Conservation (phyloP, 345 rosid genomes). For the Lagerstroemia speciosa region DNA sequence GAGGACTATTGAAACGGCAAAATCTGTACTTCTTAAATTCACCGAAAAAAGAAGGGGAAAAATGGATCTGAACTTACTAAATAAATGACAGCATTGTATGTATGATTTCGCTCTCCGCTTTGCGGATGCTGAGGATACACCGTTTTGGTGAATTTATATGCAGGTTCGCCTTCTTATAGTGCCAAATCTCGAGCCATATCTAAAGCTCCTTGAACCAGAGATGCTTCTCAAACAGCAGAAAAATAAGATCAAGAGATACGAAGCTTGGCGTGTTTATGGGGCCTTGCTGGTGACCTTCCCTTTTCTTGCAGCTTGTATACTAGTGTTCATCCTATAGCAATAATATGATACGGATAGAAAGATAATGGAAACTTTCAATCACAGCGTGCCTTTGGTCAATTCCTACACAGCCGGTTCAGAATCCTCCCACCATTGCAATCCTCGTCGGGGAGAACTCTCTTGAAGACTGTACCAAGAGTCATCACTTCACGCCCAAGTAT, state of each 20-base stretch:
- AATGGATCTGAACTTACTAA: neutral
- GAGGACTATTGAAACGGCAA: neutral
- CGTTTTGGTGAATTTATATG: neutral
- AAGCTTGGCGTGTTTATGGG: conserved; percentile 92
- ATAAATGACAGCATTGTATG: neutral
- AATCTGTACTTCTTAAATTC: neutral
- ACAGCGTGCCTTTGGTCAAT: conserved; percentile 74
- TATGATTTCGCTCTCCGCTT: neutral
- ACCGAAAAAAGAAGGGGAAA: neutral
- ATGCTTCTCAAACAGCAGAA: conserved; percentile 74
- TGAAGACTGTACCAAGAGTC: conserved; percentile 43
- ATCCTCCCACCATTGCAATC: conserved; percentile 60
- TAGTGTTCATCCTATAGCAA: neutral
- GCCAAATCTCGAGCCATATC: conserved; percentile 74
- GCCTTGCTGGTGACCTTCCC: conserved; percentile 58
- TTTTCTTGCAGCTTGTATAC: conserved; percentile 8
- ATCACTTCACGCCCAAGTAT: conserved; percentile 38
- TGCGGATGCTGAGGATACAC: neutral
- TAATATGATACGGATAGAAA: neutral
- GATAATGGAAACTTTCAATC: conserved; percentile 9
- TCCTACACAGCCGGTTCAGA: conserved; percentile 58
- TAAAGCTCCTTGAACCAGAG: conserved; percentile 81
- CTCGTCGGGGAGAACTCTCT: conserved; percentile 29
- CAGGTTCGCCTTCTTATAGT: conserved; percentile 68
- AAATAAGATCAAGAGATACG: conserved; percentile 79